These are phyloP conservation scores for Ilyonectria destructans DNA, from an alignment of 2,329 filamentous ascomycete genomes.

Conservation along the genomic window DNA sequence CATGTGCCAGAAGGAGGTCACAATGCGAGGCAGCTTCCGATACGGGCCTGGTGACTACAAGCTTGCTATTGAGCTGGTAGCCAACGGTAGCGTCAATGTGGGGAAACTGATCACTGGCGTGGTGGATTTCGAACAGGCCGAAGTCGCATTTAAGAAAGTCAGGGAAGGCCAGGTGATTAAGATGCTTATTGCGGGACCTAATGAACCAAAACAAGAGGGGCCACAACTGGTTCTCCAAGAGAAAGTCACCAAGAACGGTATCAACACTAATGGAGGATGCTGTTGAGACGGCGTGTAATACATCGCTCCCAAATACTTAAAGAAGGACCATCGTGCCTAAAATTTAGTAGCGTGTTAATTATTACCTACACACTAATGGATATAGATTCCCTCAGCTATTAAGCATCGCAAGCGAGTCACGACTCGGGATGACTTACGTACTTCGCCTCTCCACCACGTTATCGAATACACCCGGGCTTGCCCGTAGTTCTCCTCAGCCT, in stretches of 20 bases:
- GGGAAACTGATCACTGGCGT: not conserved
- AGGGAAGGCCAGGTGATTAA: not conserved
- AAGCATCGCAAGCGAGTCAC: too few species aligned
- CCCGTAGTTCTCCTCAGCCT: too few species aligned
- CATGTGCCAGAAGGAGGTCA: constrained; percentile 15
- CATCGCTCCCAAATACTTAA: too few species aligned
- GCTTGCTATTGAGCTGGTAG: not conserved
- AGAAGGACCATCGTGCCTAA: too few species aligned
- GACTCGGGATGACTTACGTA: too few species aligned
- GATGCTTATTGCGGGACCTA: not conserved
- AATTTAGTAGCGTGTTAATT: too few species aligned
- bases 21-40: constrained; percentile 7
- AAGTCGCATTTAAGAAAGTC: not conserved
- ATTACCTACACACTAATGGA: too few species aligned
- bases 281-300: not conserved
- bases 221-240: not conserved
- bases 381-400: too few species aligned
- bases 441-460: too few species aligned
- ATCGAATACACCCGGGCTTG: too few species aligned
- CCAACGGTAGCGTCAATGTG: not conserved
- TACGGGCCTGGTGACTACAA: constrained; percentile 11
- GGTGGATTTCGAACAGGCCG: not conserved
- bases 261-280: not conserved
- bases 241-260: not conserved
- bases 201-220: not conserved